Evolutionary conservation across 768 basidiomycete species (phyloP), one percentile per base, ranked within the genome.

Genomic region (Cubamyces sp.): DNA sequence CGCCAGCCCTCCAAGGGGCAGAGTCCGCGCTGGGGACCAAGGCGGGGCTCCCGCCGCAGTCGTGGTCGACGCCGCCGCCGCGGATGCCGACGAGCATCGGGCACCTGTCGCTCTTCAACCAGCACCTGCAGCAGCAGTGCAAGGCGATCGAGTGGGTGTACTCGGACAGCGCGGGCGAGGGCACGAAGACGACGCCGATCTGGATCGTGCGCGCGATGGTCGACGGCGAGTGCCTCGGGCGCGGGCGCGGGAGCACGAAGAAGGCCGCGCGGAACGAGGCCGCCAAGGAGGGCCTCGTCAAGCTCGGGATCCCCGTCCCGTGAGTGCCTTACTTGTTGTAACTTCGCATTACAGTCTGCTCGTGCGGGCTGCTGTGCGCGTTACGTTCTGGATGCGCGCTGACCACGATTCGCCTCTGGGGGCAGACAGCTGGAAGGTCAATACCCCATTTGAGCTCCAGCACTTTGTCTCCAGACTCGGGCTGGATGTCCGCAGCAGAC

Each of bases 61-160:
- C 63, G 15, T 64, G 68, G 65, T 62, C 61, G 7, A 61, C 49
- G 65, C 65, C 62, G 25, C 70, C 43, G 56, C 70, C 67, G 16
- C 67, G 69, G 26, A 70, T 70, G 42, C 60, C 73, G 28, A 69
- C 75, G 14, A 76, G 71, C 50, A 74, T 75, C 34, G 91, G 91
- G 4, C 87, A 92, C 70, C 82, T 93, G 12, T 87, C 88, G 40
- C 74, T 93, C 55, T 92, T 93, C 79, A 93, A 93, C 70, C 91
- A 92, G 75, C 78, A 83, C 59, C 71, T 92, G 57, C 86, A 89
- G 74, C 88, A 84, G 74, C 66, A 70, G 26, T 79, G 77, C 68
- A 79, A 77, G 54, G 69, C 73, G 54, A 81, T 92, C 62, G 90
- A 93, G 74, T 93, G 91, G 91, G 73, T 83, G 12, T 91, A 87